Percentiles rank a stretch among this genome's conserved stretches.
phyloP scores from a whole-genome alignment of 1,284 basidiomycete genomes.

The Cystobasidium sp. region DNA sequence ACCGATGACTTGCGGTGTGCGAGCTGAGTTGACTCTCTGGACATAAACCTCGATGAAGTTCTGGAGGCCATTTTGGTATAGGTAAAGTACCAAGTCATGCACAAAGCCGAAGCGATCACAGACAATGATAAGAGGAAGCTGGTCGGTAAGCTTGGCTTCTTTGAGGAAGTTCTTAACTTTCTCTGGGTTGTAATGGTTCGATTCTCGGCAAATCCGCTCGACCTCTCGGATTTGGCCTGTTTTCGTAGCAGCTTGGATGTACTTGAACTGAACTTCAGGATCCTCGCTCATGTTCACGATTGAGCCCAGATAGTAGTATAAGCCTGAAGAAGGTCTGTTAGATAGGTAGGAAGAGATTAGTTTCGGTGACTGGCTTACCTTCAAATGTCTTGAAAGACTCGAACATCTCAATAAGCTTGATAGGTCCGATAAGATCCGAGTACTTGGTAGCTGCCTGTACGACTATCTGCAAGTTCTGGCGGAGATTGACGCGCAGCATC shows the following conservation, averaged over 20 bases:
- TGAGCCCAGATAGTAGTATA: conserved; percentile 97
- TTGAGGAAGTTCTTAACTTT: conserved; percentile 99
- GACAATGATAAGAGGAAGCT: conserved; percentile 98
- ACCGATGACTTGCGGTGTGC: conserved; percentile 98
- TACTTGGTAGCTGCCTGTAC: conserved; percentile 99
- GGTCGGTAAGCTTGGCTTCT: conserved; percentile 94
- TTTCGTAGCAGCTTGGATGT: conserved; percentile 97
- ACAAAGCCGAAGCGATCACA: conserved; percentile 99
- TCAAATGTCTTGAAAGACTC: conserved; percentile 98
- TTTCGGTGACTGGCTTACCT: conserved; percentile 60
- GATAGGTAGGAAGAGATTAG: neutral
- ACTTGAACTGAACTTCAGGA: conserved; percentile 99
- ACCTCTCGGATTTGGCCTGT: conserved; percentile 99
- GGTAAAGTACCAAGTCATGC: conserved; percentile 96
- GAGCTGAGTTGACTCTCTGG: conserved; percentile 93
- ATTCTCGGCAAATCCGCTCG: conserved; percentile 97
- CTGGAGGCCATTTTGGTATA: conserved; percentile 95
- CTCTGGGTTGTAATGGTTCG: conserved; percentile 97
- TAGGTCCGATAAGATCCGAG: conserved; percentile 94
- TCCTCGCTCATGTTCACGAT: conserved; percentile 97
- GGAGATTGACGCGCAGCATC: conserved; percentile 96
- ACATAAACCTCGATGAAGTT: conserved; percentile 99
- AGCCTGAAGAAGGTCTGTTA: conserved; percentile 62
- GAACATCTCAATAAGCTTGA: conserved; percentile 98
- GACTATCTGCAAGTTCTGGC: conserved; percentile 95